Percentiles rank a stretch among this genome's conserved stretches.
These are phyloP conservation scores for Citrullus amarus DNA, from an alignment of 306 rosid species.

Conservation along the genomic window DNA sequence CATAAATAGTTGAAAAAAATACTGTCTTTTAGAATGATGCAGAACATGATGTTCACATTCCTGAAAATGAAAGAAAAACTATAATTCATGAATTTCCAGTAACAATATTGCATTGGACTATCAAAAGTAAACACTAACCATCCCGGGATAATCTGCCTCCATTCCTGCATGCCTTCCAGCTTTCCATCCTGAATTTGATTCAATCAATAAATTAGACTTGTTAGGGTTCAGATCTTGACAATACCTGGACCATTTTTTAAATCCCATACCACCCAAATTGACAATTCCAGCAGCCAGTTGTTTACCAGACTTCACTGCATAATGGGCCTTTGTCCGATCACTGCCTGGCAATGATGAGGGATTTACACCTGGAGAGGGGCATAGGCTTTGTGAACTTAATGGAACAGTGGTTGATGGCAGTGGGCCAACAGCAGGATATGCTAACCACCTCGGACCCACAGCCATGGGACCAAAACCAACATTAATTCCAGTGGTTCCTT, in stretches of 20 bases:
- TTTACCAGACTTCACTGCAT: slow-evolving; percentile 80
- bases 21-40: not conserved
- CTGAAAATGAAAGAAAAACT: not conserved
- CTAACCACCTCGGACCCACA: slow-evolving; percentile 97
- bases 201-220: slow-evolving; percentile 58
- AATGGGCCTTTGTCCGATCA: slow-evolving; percentile 58
- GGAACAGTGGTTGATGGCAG: slow-evolving; percentile 47
- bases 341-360: slow-evolving; percentile 69
- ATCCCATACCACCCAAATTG: slow-evolving; percentile 40
- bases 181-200: slow-evolving; percentile 60
- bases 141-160: slow-evolving; percentile 65
- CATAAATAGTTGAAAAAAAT: not conserved
- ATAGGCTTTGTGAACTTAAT: slow-evolving; percentile 59
- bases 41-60: not conserved
- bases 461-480: slow-evolving; percentile 91
- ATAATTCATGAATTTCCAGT: not conserved
- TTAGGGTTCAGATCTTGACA: slow-evolving; percentile 73
- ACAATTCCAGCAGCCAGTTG: slow-evolving; percentile 69
- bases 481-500: slow-evolving; percentile 56
- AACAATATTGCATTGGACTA: not conserved
- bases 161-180: slow-evolving; percentile 48
- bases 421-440: slow-evolving; percentile 67
- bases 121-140: slow-evolving; percentile 40
- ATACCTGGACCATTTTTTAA: slow-evolving; percentile 37
- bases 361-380: slow-evolving; percentile 57